Base-by-base conservation (phyloP, 306 rosid genomes). In the Begonia masoniana region DNA sequence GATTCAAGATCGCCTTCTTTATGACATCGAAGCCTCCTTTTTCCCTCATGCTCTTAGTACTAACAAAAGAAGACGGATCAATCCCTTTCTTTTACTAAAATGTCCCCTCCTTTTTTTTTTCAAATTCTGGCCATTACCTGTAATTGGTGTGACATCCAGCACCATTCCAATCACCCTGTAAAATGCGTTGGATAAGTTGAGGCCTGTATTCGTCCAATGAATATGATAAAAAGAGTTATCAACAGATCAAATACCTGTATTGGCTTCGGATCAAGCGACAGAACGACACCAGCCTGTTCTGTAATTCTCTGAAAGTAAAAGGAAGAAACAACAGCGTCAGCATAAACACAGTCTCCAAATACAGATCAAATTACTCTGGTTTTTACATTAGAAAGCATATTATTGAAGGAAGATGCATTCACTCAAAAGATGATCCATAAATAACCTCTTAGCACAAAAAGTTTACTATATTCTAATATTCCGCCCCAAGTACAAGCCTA, bases 111-210 rank as follows among this genome's bases (percentile, higher is more conserved):
- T 31, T 6, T 26, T 1, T 31, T 31, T 31, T n/a, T 31, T 7
- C 0, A 21, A 21, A 21, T 21, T 21, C 39, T 31, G 39, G 39
- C 39, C 39, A 62, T 26, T 70, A 92, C 99, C 99, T 92, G 83
- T 58, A 92, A 69, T 92, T 92, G 75, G 96, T 87, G 87, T 92
- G 99, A 76, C 85, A 76, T 64, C 99, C 96, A 15, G 99, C 99
- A 59, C 99, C 96, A 57, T 92, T 92, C 99, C 96, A 92, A 65
- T 92, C 96, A 70, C 99, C 99, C 99, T 92, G 75, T 17, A 46
- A 58, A 57, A 41, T 62, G 10, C 63, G 56, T 65, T 42, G 55
- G 35, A 35, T 58, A 47, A 50, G 62, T 56, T 59, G 46, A 51
- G 64, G 36, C 19, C 26, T 36, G 57, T 60, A 59, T 42, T 56